phyloP scores from a whole-genome alignment of 257 asterid genomes.

The Avicennia marina region DNA sequence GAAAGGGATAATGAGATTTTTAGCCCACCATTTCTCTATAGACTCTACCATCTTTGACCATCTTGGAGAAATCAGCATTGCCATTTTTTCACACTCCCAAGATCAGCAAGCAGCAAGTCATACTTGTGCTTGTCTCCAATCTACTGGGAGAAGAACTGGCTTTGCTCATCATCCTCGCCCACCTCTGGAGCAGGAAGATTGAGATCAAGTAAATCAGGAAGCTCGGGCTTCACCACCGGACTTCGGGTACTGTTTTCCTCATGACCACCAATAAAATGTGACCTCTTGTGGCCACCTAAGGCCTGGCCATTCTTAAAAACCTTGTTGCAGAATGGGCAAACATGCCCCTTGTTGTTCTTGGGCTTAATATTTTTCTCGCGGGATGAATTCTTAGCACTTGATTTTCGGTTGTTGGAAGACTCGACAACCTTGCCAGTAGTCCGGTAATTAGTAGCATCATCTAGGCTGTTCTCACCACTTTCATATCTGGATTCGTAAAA shows the following conservation, averaged over 20 bases:
- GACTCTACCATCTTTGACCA: too few relatives aligned
- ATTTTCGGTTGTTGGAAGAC: conserved; percentile 31
- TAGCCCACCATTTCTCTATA: too few relatives aligned
- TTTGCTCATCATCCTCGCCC: background rate
- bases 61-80: too few relatives aligned
- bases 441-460: conserved; percentile 34
- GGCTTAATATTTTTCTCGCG: conserved; percentile 34
- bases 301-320: conserved; percentile 85
- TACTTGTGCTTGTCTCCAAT: conserved; percentile 1
- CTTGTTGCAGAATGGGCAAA: conserved; percentile 54
- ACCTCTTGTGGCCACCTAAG: conserved; percentile 38
- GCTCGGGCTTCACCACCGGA: background rate
- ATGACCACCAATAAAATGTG: conserved; percentile 29
- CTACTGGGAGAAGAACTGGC: conserved; percentile 32
- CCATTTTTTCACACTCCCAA: too few relatives aligned
- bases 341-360: conserved; percentile 33
- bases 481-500: conserved; percentile 41
- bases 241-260: conserved; percentile 24
- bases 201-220: conserved; percentile 2
- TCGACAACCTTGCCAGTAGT: conserved; percentile 29
- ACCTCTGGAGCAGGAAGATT: conserved; percentile 13
- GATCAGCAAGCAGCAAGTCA: background rate
- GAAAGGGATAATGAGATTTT: too few relatives aligned
- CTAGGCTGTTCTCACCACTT: conserved; percentile 59
- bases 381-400: conserved; percentile 24